Evolutionary conservation across 2,329 filamentous ascomycete species (phyloP).

Genomic region (Aureobasidium sp.): DNA sequence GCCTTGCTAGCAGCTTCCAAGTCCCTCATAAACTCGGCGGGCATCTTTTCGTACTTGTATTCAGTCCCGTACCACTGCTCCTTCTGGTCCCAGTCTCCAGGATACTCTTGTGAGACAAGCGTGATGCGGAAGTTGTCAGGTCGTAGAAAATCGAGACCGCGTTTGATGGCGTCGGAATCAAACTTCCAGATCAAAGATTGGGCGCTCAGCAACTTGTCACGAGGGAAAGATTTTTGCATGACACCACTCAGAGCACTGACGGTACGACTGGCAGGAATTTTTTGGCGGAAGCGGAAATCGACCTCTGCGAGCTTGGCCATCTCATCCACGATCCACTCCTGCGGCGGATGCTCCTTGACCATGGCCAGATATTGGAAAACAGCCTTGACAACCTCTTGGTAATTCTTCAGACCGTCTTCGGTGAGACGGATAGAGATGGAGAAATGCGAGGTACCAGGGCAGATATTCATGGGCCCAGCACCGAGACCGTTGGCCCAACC

Average conservation of each 20-base stretch:
- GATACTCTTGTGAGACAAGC: conserved; percentile 74
- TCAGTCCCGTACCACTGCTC: conserved; percentile 99
- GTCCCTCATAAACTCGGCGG: conserved; percentile 64
- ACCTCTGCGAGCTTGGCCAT: conserved; percentile 85
- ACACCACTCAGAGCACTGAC: conserved; percentile 75
- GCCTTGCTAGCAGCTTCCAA: conserved; percentile 56
- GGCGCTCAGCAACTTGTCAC: conserved; percentile 82
- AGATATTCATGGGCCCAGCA: conserved; percentile 67
- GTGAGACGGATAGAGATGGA: conserved; percentile 74
- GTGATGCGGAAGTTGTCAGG: conserved; percentile 87
- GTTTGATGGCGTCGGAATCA: conserved; percentile 66
- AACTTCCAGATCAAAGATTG: conserved; percentile 71
- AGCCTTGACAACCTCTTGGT: conserved; percentile 72
- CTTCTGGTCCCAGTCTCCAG: conserved; percentile 76
- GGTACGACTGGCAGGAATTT: conserved; percentile 81
- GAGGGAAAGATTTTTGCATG: conserved; percentile 85
- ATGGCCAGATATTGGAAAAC: conserved; percentile 90
- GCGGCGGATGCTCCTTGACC: conserved; percentile 69
- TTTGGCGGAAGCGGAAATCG: conserved; percentile 91
- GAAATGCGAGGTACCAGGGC: conserved; percentile 74
- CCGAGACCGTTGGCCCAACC: conserved; percentile 83
- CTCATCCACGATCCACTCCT: conserved; percentile 92
- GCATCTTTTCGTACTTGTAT: conserved; percentile 75
- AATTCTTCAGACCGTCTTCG: conserved; percentile 74
- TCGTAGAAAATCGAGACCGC: conserved; percentile 64